Evolutionary conservation across 1,139 yeast species (phyloP), one percentile per base, ranked within the genome.

Genomic region (Protomyces pachydermus): DNA sequence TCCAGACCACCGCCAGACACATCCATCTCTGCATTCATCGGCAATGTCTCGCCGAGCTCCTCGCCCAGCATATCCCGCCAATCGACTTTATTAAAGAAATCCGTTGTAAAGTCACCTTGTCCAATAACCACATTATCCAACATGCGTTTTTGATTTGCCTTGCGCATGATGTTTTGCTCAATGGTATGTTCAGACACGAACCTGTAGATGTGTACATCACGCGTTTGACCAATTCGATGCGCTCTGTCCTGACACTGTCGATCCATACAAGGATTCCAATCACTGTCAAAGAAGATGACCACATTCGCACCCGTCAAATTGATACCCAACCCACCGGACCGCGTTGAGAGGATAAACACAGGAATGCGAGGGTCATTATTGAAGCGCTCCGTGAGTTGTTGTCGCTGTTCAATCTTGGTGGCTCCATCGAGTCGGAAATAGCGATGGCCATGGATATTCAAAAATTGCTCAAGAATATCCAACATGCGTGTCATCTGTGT

Each of bases 211-310:
- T 95, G 98, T 46, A 95, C 99, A 73, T 95, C 98, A 70, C 98
- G 82, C 25, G 96, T 90, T 74, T 95, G 99, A 3, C 99, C 99
- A 73, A 95, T 95, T 79, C 99, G 87, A 75, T 95, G 99, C 77
- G 98, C 93, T 74, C 99, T 85, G 77, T 95, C 99, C 75, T 95
- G 98, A 78, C 98, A 95, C 75, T 95, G 99, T 73, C 91, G 90
- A 75, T 95, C 99, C 98, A 95, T 95, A 1, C 98, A 96, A 1
- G 99, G 99, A 74, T 95, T 95, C 99, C 99, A 95, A 77, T 95
- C 99, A 1, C 97, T 91, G 75, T 95, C 99, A 74, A 95, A 95
- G 75, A 95, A 95, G n/a, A 95, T 91, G 56, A 95, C 99, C 0
- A 98, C 93, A 72, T 95, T 98, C 0, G 99, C 99, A 71, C 98